Conservation (phyloP, 2,329 filamentous ascomycete species). For the Elsinoe ampelina region DNA sequence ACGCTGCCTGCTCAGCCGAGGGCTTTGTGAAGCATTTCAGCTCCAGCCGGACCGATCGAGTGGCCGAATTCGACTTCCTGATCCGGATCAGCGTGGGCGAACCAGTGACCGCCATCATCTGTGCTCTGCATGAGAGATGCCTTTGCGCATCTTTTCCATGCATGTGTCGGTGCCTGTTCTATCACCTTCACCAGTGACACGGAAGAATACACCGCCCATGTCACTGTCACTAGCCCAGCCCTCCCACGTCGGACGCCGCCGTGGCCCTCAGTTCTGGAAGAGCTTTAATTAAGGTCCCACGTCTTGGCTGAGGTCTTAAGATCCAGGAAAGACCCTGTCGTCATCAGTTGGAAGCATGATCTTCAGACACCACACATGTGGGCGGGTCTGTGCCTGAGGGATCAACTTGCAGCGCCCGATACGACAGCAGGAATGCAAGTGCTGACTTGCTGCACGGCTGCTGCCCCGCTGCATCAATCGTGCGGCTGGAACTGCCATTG, state of each 20-base stretch:
- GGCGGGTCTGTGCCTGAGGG: background rate
- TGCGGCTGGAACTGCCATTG: no score
- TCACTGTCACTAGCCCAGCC: background rate
- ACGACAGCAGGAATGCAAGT: background rate
- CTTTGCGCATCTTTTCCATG: background rate
- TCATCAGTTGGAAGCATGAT: constrained; percentile 8
- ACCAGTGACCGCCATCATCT: constrained; percentile 1
- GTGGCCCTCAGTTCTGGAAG: background rate
- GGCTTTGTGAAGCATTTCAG: no score
- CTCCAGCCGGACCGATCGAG: no score
- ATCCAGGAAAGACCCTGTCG: constrained; percentile 8
- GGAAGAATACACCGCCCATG: constrained; percentile 4
- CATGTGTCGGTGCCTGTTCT: background rate
- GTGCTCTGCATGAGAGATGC: background rate
- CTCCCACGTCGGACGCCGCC: background rate
- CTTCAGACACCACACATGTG: background rate
- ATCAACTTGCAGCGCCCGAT: background rate
- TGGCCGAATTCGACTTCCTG: background rate
- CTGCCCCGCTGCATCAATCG: no score
- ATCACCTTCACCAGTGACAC: background rate
- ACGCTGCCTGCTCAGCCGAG: background rate
- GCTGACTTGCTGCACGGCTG: no score
- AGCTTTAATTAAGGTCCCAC: background rate
- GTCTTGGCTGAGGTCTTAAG: background rate
- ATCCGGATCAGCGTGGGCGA: background rate